Conservation (phyloP, 495 filamentous ascomycete species). For the Penicillium pulvis region DNA sequence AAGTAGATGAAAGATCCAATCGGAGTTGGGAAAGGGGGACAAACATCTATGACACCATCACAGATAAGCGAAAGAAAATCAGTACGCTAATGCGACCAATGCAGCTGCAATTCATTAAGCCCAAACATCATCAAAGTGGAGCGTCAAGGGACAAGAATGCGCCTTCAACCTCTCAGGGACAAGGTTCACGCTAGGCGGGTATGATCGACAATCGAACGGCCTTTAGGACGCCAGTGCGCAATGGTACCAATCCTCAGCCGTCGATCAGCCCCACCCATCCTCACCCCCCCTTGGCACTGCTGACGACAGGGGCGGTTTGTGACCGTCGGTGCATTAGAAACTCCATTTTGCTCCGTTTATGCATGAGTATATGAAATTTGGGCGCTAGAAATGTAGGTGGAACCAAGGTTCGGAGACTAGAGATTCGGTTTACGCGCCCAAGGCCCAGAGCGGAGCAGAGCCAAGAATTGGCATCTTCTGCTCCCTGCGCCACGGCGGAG, state of each 20-base stretch:
- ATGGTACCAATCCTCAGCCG: constrained; percentile 23
- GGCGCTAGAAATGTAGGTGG: too few relatives aligned
- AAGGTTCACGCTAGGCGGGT: constrained; percentile 25
- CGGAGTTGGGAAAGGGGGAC: constrained; percentile 14
- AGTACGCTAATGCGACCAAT: constrained; percentile 13
- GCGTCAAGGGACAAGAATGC: constrained; percentile 22
- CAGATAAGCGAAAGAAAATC: background rate
- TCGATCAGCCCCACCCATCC: constrained; percentile 27
- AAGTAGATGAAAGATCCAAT: background rate
- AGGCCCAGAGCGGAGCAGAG: constrained; percentile 3
- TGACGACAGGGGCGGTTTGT: constrained; percentile 8
- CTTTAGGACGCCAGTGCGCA: constrained; percentile 13
- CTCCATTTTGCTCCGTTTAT: background rate
- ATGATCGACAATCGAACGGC: constrained; percentile 32
- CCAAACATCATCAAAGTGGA: constrained; percentile 22
- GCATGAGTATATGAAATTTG: background rate
- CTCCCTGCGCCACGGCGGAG: background rate
- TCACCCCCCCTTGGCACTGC: constrained; percentile 17
- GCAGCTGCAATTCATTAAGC: constrained; percentile 16
- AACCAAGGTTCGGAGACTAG: background rate
- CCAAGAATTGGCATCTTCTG: constrained; percentile 15
- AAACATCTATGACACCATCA: background rate
- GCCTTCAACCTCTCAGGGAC: constrained; percentile 8
- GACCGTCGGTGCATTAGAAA: constrained; percentile 6
- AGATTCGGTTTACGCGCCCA: background rate